Evolutionary conservation across 805 yeast genomes (phyloP), one percentile per base, ranked within the genome.

Genomic region (Metschnikowia bowlesiae): DNA sequence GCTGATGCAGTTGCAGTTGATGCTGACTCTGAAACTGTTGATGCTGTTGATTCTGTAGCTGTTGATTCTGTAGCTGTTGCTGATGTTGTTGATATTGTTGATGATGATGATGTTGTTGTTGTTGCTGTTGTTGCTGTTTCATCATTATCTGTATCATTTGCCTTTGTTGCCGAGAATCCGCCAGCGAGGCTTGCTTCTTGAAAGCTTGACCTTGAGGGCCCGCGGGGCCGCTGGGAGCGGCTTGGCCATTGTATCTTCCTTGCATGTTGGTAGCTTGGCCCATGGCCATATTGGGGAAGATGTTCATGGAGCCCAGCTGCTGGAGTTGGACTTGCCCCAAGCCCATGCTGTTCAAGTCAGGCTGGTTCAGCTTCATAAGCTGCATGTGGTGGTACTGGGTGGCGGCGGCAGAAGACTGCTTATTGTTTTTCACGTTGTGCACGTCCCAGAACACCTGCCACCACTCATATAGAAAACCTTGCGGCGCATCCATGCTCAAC

Each of bases 361-460:
- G 82, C 62, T 82, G 85, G 49, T 81, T 74, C 61, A 83, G 85
- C 53, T 80, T 78, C 62, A 81, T 63, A 43, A 76, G 62, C 55
- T 84, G 83, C 54, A 81, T 74, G 55, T 85, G 87, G 60, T 82
- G 83, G 67, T 87, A 88, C 61, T 85, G 87, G 42, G 80, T 78
- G 2, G 94, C 92, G 50, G 79, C 70, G 4, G 55, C 56, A 18
- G 51, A 43, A 13, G 52, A 34, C 48, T 13, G 43, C 29, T 31
- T 29, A 43, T 47, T 54, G 39, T 88, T 82, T 58, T 89, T 78
- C 2, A 95, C 96, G 61, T 87, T 87, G 67, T 85, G 88, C 30
- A 89, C 84, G 64, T 90, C 97, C 97, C 97, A 91, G 64, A 90
- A 91, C 14, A 91, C 83, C 72, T 83, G 89, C 97, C 97, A 90